Conservation (phyloP, 345 rosid species). For the Gynandropsis gynandra region DNA sequence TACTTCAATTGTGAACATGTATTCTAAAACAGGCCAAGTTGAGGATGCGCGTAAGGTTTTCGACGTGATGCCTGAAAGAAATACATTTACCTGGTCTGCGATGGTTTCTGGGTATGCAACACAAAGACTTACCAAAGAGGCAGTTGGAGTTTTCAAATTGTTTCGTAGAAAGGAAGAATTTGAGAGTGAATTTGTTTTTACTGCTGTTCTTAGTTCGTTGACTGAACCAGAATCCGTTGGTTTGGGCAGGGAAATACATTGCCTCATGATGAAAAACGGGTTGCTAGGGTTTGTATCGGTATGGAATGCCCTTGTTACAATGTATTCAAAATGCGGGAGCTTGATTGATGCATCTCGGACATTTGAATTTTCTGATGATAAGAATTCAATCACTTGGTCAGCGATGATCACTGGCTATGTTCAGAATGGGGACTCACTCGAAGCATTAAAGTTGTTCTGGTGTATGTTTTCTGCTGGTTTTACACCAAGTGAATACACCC, state of each 20-base stretch:
- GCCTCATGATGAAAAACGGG: constrained; percentile 45
- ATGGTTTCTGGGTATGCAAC: constrained; percentile 72
- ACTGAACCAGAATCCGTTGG: constrained; percentile 35
- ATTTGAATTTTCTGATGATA: constrained; percentile 54
- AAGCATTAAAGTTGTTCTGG: constrained; percentile 53
- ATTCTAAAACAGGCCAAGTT: constrained; percentile 48
- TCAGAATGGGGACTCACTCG: constrained; percentile 57
- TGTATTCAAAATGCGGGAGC: constrained; percentile 68
- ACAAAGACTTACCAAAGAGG: constrained; percentile 38
- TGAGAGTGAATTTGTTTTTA: constrained; percentile 57
- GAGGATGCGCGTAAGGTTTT: constrained; percentile 54
- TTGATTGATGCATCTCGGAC: constrained; percentile 47
- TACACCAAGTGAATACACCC: constrained; percentile 55
- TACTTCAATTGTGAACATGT: constrained; percentile 62
- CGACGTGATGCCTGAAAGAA: constrained; percentile 54
- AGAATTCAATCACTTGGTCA: constrained; percentile 78
- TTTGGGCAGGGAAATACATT: constrained; percentile 54
- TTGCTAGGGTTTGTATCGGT: constrained; percentile 43
- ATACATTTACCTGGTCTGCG: constrained; percentile 54
- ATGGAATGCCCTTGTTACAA: constrained; percentile 60
- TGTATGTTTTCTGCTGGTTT: constrained; percentile 58
- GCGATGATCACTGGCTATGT: constrained; percentile 84
- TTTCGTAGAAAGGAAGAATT: constrained; percentile 39
- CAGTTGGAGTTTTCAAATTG: constrained; percentile 35
- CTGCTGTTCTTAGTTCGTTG: constrained; percentile 61